Evolutionary conservation across 2,329 filamentous ascomycete genomes (phyloP), one percentile per base, ranked within the genome.

Genomic region (Colletotrichum paranaense): DNA sequence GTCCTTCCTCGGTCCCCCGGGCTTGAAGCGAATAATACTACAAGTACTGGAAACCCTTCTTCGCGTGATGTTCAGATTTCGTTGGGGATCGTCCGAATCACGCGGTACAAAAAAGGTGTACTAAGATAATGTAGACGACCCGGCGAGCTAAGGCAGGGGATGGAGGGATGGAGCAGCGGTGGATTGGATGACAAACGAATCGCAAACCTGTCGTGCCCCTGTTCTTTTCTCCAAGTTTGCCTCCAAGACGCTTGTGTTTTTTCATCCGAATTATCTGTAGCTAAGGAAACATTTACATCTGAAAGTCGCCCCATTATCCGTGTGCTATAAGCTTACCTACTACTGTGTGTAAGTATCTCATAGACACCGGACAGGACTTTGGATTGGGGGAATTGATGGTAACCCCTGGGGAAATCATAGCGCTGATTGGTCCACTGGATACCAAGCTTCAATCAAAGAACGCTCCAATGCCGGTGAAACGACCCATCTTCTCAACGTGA

Each of bases 401-500:
- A 38, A 64, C 22, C 49, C 22, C 5, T n/a, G 30, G 28, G 46
- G 7, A n/a, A 52, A 8, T 26, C 53, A 35, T 22, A 24, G 11
- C 26, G 35, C 35, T 62, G 58, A 62, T 62, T 62, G 35, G 58
- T 28, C 5, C 22, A 26, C 7, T 16, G 6, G 16, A n/a, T 9
- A 46, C 30, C 24, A 24, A 49, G 38, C 24, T 49, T 8, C 24
- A 6, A 56, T 28, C 16, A 22, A 22, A 42, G 32, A 38, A 38
- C 8, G 32, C 38, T 52, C 62, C 32, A 38, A 24, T 22, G 42
- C 52, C 42, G 24, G 30, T 65, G 52, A 46, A 42, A 30, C 32
- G 52, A 42, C 49, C 62, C 62, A 46, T 64, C 24, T 57, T 57
- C 62, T 19, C 52, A 65, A 65, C 62, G 52, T 38, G 32, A 24